A percentile compares a stretch with the other conserved stretches of the same genome.
These are phyloP conservation scores for Debaryomycetaceae sp. DNA, from an alignment of 1,139 yeast species.

Conservation along the genomic window DNA sequence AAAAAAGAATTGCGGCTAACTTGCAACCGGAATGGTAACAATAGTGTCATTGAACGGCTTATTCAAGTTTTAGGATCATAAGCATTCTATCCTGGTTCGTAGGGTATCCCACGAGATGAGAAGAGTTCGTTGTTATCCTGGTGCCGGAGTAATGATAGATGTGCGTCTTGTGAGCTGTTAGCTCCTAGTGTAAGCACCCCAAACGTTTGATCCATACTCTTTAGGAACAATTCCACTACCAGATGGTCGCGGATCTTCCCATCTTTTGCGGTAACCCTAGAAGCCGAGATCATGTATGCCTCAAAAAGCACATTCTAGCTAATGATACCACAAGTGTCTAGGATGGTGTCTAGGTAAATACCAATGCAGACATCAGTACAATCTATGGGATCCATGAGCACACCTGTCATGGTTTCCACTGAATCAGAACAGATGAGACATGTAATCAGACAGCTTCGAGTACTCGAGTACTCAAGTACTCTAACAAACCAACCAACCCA, in stretches of 20 bases:
- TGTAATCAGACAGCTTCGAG: too few species aligned
- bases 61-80: not conserved
- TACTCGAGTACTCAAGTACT: too few species aligned
- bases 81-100: not conserved
- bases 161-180: constrained; percentile 1
- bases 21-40: not conserved
- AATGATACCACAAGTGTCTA: not conserved
- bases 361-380: not conserved
- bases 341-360: constrained; percentile 5
- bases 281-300: too few species aligned
- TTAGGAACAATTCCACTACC: not conserved
- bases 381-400: not conserved
- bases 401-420: too few species aligned
- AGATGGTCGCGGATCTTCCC: too few species aligned
- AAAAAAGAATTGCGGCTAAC: constrained; percentile 1
- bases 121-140: not conserved
- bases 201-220: not conserved
- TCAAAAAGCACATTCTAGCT: not conserved
- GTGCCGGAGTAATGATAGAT: constrained; percentile 5
- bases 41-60: not conserved
- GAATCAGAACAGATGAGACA: too few species aligned
- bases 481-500: too few species aligned
- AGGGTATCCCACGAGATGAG: not conserved
- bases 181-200: not conserved
- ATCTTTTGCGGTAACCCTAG: too few species aligned